Conservation (phyloP, 2,329 filamentous ascomycete genomes). For the Paraconiothyrium sp. region DNA sequence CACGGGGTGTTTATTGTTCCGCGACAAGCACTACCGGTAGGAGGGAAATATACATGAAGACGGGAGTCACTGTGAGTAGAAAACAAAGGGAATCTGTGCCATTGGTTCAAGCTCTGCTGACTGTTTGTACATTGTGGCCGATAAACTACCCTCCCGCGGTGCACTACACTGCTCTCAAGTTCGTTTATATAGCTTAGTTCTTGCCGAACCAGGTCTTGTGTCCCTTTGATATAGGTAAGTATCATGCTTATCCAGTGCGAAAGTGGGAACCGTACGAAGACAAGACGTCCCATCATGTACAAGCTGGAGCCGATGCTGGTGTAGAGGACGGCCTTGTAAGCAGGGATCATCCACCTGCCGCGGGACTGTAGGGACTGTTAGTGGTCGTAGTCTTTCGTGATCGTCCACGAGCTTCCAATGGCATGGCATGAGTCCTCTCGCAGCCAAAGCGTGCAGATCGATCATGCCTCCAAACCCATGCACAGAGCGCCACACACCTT, state of each 20-base stretch:
- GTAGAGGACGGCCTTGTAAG: constrained; percentile 73
- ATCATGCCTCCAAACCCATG: constrained; percentile 21
- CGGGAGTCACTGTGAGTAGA: background rate
- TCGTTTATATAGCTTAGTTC: constrained; percentile 36
- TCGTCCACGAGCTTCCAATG: background rate
- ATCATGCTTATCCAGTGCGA: background rate
- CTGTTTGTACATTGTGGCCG: constrained; percentile 45
- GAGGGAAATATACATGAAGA: background rate
- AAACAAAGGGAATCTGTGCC: constrained; percentile 9
- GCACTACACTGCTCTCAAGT: constrained; percentile 14
- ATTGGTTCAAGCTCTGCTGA: constrained; percentile 34
- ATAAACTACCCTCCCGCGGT: constrained; percentile 27
- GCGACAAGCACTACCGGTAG: background rate
- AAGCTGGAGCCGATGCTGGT: constrained; percentile 70
- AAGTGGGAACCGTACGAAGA: constrained; percentile 56
- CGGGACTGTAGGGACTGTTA: constrained; percentile 64
- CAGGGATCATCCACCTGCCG: constrained; percentile 71
- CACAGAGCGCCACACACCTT: constrained; percentile 68
- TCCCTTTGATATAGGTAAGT: constrained; percentile 54
- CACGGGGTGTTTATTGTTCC: background rate
- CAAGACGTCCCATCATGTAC: constrained; percentile 79
- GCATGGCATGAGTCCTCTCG: background rate
- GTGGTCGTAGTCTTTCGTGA: constrained; percentile 18
- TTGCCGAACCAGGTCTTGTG: constrained; percentile 77
- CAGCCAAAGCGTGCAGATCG: background rate